Percentiles rank a stretch among this genome's conserved stretches.
Evolutionary conservation across 2,329 filamentous ascomycete genomes (phyloP).

Genomic region (Colletotrichum melonis): DNA sequence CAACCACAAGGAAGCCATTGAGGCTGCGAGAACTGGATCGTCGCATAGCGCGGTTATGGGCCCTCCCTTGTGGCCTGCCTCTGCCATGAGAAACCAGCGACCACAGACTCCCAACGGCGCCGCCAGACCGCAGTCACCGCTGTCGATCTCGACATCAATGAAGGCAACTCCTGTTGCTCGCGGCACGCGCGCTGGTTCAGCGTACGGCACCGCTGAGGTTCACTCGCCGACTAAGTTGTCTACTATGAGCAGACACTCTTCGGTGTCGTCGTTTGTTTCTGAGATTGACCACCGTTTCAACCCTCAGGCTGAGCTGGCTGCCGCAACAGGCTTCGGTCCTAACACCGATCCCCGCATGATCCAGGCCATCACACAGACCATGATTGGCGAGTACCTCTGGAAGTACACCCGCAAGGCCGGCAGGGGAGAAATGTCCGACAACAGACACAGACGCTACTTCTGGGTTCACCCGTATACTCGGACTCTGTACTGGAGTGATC

Average conservation of each 20-base stretch:
- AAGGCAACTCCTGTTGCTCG: conserved; percentile 70
- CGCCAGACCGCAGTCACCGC: conserved; percentile 55
- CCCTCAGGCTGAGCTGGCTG: conserved; percentile 64
- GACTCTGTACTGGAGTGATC: conserved; percentile 95
- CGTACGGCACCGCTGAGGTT: conserved; percentile 58
- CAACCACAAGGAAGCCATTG: conserved; percentile 87
- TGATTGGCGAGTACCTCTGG: conserved; percentile 99
- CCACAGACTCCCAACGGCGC: conserved; percentile 71
- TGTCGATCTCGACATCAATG: conserved; percentile 55
- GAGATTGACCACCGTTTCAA: conserved; percentile 94
- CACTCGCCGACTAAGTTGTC: conserved; percentile 60
- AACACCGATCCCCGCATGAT: conserved; percentile 97
- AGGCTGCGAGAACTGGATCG: conserved; percentile 76
- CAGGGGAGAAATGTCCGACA: conserved; percentile 88
- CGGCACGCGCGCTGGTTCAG: conserved; percentile 53
- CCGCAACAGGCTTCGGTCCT: conserved; percentile 69
- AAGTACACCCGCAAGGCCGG: conserved; percentile 97
- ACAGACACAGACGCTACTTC: conserved; percentile 94
- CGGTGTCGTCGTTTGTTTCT: conserved; percentile 93
- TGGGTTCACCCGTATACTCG: conserved; percentile 99
- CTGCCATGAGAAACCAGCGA: conserved; percentile 66
- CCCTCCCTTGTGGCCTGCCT: conserved; percentile 85
- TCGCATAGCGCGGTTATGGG: conserved; percentile 73
- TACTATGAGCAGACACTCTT: conserved; percentile 74
- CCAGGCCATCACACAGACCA: conserved; percentile 97